These are phyloP conservation scores for Trametes sanguinea DNA, from an alignment of 768 basidiomycete species.

Conservation along the genomic window DNA sequence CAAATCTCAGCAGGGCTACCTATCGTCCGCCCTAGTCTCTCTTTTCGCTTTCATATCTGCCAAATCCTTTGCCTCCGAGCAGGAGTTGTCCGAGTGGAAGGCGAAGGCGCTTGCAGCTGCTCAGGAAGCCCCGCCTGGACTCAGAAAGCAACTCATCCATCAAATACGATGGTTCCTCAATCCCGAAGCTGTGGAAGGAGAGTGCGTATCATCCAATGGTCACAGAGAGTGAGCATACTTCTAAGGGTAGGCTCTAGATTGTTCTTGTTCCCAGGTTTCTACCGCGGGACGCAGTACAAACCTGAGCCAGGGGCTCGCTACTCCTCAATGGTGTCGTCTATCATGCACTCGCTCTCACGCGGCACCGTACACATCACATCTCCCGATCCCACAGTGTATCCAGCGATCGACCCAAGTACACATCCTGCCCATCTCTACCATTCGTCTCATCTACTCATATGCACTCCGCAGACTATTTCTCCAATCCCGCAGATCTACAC, in stretches of 20 bases:
- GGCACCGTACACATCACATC: constrained; percentile 25
- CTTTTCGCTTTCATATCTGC: background rate
- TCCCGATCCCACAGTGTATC: constrained; percentile 27
- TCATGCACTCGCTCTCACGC: constrained; percentile 11
- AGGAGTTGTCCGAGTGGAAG: background rate
- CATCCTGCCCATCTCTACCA: background rate
- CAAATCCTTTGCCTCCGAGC: background rate
- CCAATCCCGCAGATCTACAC: constrained; percentile 12
- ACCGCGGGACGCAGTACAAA: background rate
- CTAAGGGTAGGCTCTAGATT: no score
- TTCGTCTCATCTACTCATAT: background rate
- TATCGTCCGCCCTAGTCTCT: background rate
- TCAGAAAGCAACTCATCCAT: constrained; percentile 6
- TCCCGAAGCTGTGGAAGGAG: constrained; percentile 3
- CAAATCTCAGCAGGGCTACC: background rate
- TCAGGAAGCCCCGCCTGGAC: background rate
- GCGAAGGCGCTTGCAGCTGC: background rate
- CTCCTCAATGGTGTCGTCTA: constrained; percentile 3
- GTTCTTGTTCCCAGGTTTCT: constrained; percentile 5
- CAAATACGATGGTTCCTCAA: constrained; percentile 10
- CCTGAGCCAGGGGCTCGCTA: background rate
- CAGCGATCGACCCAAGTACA: constrained; percentile 30
- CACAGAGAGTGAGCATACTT: no score
- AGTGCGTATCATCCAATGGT: constrained; percentile 2
- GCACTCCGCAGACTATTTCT: constrained; percentile 7